Conservation (phyloP, 441 rosid genomes). For the Melastoma candidum region DNA sequence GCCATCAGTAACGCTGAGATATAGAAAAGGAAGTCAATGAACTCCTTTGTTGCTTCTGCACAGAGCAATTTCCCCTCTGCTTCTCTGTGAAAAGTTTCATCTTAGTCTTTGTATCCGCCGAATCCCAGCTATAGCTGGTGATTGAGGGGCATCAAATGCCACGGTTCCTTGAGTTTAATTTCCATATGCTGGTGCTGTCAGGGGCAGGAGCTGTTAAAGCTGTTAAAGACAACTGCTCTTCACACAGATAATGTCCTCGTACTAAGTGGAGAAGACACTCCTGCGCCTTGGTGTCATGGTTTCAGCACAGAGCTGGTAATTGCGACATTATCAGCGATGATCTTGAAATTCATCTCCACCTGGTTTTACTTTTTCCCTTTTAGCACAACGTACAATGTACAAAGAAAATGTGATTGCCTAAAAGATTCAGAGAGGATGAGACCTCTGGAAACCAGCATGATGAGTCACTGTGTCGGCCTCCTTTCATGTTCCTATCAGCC, state of each 20-base stretch:
- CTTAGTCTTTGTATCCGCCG: neutral
- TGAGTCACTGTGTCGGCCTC: no score
- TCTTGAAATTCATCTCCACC: no score
- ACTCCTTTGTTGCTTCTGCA: constrained; percentile 8
- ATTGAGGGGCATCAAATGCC: neutral
- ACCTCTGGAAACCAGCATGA: no score
- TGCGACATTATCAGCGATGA: no score
- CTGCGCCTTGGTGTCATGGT: no score
- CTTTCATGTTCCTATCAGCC: no score
- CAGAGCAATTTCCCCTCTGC: constrained; percentile 1
- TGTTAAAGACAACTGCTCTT: constrained; percentile 8
- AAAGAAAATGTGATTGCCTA: no score
- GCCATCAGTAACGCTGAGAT: neutral
- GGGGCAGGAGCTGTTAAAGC: constrained; percentile 20
- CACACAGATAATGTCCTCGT: constrained; percentile 12
- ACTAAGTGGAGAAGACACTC: no score
- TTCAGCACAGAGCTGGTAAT: no score
- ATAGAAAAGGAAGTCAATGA: constrained; percentile 4
- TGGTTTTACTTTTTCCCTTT: no score
- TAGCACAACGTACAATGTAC: no score
- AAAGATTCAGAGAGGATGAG: no score
- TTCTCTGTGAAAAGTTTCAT: constrained; percentile 3
- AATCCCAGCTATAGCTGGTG: neutral
- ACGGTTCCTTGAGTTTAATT: neutral
- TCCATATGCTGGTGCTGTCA: neutral